Evolutionary conservation across 345 rosid species (phyloP), one percentile per base, ranked within the genome.

Genomic region (Gossypium bickii): DNA sequence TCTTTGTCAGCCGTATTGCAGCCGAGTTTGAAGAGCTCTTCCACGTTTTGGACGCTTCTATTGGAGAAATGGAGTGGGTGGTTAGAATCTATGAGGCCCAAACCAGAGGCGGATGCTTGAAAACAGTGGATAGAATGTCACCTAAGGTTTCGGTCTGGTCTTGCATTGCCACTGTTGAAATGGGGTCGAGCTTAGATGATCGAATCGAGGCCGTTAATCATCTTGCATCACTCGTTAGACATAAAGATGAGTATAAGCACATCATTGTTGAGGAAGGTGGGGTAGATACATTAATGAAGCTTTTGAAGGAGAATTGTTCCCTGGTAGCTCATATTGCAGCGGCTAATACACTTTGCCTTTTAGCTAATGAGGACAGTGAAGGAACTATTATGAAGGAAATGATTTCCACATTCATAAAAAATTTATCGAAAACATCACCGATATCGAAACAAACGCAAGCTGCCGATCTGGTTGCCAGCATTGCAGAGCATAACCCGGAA

Each of bases 181-280:
- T 83, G 87, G 90, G 90, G 0, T 17, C 69, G 16, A 17, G 16
- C 41, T 34, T 77, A 59, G 44, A 63, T 3, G 93, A 90, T 24
- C 87, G 87, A 17, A 83, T 87, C 11, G 93, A 92, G 5, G 97
- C 98, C 0, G 92, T 96, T 27, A 83, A 80, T 70, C 87, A 85
- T 57, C 87, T 94, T 38, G 89, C 83, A 25, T 80, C 84, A 0
- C 87, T 92, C 1, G 97, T 93, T 0, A 20, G 77, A 29, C 91
- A 87, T 48, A 91, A 84, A 58, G 88, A 90, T 20, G 70, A 93
- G 72, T 90, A 90, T 76, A 88, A 92, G 85, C 83, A 87, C 77
- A 88, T 86, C 43, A 89, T 92, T 7, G 89, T 87, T 1, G 89
- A 88, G 49, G 97, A 94, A 89, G 89, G 88, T 0, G 98, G 97